Evolutionary conservation across 1,139 yeast species (phyloP), one percentile per base, ranked within the genome.

Genomic region (Tardiomyces depauwii): DNA sequence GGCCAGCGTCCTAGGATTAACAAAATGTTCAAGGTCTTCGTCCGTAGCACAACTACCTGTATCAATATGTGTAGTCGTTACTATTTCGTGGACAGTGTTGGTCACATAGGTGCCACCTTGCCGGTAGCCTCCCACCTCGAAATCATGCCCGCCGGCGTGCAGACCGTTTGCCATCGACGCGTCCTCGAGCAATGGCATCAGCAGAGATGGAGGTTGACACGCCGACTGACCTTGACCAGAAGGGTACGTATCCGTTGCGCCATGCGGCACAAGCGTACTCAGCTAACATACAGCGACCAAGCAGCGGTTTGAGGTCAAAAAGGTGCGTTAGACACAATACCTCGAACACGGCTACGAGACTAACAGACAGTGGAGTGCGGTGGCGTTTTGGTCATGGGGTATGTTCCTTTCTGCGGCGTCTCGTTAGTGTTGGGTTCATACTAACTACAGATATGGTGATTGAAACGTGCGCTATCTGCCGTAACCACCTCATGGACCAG

Each of bases 321-420:
- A 81, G 16, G 36, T 30, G 16, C n/a, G 36, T 14, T 30, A 21
- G n/a, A n/a, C n/a, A n/a, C n/a, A n/a, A n/a, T n/a, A n/a, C n/a
- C n/a, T n/a, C n/a, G n/a, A n/a, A n/a, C n/a, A n/a, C n/a, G n/a
- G n/a, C n/a, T 30, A 5, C 10, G n/a, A 14, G 5, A 30, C 36
- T 30, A 30, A 30, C 36, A 30, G 7, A 13, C 36, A 30, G 71
- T 91, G 98, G 98, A 88, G 96, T 14, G 97, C 98, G 0, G 98
- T 93, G 45, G 97, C 98, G 16, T 88, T 91, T 61, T 93, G 99
- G 99, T 88, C 96, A 1, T 93, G 98, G 98, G 97, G 80, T 73
- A 72, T 60, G 75, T 72, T 21, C 4, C 4, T 7, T 4, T 21
- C 10, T 30, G 36, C 36, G 4, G 16, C 3, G n/a, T 12, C 36